Evolutionary conservation across 148 eudicot genomes (phyloP), one percentile per base, ranked within the genome.

Genomic region (Heliosperma pusillum): DNA sequence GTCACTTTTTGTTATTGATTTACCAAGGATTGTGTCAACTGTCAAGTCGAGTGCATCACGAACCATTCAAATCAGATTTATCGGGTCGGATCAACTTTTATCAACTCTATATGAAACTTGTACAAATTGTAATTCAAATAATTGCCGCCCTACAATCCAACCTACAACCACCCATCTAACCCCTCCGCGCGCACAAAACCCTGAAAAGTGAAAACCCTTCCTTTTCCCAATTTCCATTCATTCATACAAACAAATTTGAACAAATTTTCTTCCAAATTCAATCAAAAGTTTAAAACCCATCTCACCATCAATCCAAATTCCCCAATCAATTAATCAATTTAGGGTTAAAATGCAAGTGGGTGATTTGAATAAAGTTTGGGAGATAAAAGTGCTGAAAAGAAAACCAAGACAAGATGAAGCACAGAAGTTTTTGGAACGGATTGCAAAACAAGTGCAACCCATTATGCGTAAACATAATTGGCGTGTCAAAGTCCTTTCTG

Each of bases 371-470:
- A 95, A 92, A 82, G 93, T 95, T 25, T 95, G 99, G 99, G 99
- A 92, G 76, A 90, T 85, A 73, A 92, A 84, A 83, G 80, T 91
- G 11, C 81, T 95, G 52, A 90, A 90, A 81, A 78, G 80, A 55
- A 92, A 89, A 65, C 84, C 85, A 4, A 77, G 76, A 55, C 83
- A 86, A 74, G 94, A 89, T 21, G 87, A 90, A 73, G 99, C 99
- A 4, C 85, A 45, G 29, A 84, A 83, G 69, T 81, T 89, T 44
- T 87, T 92, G 0, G 96, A 92, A 4, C 81, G 82, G 17, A 78
- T 95, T 52, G 96, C 99, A 3, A 90, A 90, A 45, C 97, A 95
- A 75, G 97, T 90, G 16, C 92, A 92, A 61, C 99, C 97, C 50
- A 95, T 95, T 74, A 92, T 95, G 99, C 90, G 84, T 7, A 90